A percentile compares a stretch with the other conserved stretches of the same genome.
These are phyloP conservation scores for Myxozyma nipponensis DNA, from an alignment of 805 yeast species.

Conservation along the genomic window DNA sequence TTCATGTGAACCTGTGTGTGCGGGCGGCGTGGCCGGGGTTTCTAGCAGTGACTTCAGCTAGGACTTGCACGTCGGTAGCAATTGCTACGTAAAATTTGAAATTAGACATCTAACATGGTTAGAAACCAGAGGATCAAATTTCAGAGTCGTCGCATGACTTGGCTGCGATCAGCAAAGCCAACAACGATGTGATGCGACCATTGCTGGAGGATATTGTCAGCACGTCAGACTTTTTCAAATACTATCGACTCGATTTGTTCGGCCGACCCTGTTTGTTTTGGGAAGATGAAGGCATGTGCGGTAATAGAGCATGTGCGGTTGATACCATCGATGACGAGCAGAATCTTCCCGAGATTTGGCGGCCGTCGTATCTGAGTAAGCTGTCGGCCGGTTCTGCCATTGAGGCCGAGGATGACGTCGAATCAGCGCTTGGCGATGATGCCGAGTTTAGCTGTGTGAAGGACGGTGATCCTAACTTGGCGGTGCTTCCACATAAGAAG, in stretches of 20 bases:
- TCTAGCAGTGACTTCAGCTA: too few relatives aligned
- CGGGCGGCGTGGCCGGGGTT: too few relatives aligned
- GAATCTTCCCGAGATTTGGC: slow-evolving; percentile 67
- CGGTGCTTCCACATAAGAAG: slow-evolving; percentile 66
- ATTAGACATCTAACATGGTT: too few relatives aligned
- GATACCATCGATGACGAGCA: slow-evolving; percentile 74
- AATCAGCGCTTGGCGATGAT: slow-evolving; percentile 37
- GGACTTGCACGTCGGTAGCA: too few relatives aligned
- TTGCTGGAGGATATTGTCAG: slow-evolving; percentile 54
- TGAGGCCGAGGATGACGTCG: slow-evolving; percentile 41
- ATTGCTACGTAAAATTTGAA: too few relatives aligned
- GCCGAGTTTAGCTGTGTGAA: slow-evolving; percentile 29
- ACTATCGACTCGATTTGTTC: slow-evolving; percentile 79
- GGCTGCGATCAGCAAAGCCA: slow-evolving; percentile 49
- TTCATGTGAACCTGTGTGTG: too few relatives aligned
- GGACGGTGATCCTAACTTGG: slow-evolving; percentile 43
- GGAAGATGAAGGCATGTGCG: slow-evolving; percentile 75
- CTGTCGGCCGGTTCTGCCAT: slow-evolving; percentile 34
- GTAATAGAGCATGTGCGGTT: slow-evolving; percentile 84
- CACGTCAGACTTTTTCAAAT: slow-evolving; percentile 73
- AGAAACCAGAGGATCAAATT: slow-evolving; percentile 10
- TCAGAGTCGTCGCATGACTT: slow-evolving; percentile 18
- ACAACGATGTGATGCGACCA: slow-evolving; percentile 43
- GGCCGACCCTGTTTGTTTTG: slow-evolving; percentile 73
- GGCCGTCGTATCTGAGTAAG: slow-evolving; percentile 65